Base-by-base conservation (phyloP, 1,139 yeast species). In the Kurtzmaniella quercitrusa region DNA sequence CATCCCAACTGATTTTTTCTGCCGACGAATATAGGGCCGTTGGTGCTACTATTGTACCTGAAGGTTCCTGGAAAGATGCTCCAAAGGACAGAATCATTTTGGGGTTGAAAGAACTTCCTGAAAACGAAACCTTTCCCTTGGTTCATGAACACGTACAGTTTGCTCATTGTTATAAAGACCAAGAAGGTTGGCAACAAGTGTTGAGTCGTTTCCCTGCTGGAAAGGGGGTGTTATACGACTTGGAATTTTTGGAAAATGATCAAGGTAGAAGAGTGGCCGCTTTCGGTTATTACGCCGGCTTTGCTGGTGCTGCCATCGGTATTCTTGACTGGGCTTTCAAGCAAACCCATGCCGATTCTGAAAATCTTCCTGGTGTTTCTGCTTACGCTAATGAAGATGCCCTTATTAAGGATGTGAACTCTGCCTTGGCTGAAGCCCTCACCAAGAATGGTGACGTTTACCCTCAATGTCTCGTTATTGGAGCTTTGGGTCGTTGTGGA, bases 211-310 rank as follows among this genome's bases (percentile, higher is more conserved):
- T 90, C 74, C 95, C 95, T 45, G 83, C 79, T 39, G 99, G 99
- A 40, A 80, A 85, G 47, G 98, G 98, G 55, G 77, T 80, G 10
- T 77, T 93, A 53, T 93, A 93, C 63, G 98, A 94, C 64, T 73
- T 93, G 55, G 99, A 94, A 69, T 93, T 93, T 62, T 75, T 94
- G 62, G 95, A 88, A 65, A 89, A 93, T 62, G 97, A 87, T 55
- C 82, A 81, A 60, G 98, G 98, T 33, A 86, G 98, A 74, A 85
- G 98, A 69, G 99, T 94, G 36, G 99, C 98, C 41, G 98, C 98
- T 12, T 93, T 93, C 62, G 98, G 99, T 15, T 94, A 81, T 73
- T 93, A 93, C 64, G 98, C 99, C 40, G 98, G 98, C 19, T 93
- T 94, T 62, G 98, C 98, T 12, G 98, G 98, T 59, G 98, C 99